Percentiles rank a stretch among this genome's conserved stretches.
phyloP scores from a whole-genome alignment of 2,329 filamentous ascomycete species.

The Aspergillus sp. region DNA sequence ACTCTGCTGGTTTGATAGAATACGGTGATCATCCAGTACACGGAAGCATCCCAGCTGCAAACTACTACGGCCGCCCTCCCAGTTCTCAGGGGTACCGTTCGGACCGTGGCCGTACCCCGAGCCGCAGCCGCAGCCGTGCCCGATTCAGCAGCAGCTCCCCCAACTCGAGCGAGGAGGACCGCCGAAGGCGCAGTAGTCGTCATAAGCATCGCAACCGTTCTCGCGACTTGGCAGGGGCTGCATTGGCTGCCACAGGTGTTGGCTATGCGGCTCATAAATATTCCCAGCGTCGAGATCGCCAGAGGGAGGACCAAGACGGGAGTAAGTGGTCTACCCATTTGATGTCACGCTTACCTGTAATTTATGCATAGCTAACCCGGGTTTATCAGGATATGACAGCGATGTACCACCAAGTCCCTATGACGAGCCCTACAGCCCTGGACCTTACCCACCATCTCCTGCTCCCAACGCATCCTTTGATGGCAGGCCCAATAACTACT shows the following conservation, averaged over 20 bases:
- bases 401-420: constrained; percentile 37
- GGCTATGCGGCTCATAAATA: constrained; percentile 59
- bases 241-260: constrained; percentile 58
- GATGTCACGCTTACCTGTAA: not conserved
- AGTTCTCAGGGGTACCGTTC: constrained; percentile 41
- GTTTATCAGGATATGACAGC: constrained; percentile 29
- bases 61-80: constrained; percentile 47
- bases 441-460: constrained; percentile 40
- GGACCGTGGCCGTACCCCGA: constrained; percentile 48
- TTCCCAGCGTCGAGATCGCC: constrained; percentile 56
- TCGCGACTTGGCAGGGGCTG: constrained; percentile 53
- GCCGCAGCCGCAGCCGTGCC: constrained; percentile 42
- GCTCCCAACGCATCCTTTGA: constrained; percentile 31
- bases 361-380: constrained; percentile 2
- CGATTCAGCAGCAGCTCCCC: constrained; percentile 38
- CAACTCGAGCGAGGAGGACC: constrained; percentile 34
- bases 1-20: constrained; percentile 58
- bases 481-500: constrained; percentile 43
- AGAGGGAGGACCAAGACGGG: constrained; percentile 54
- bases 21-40: constrained; percentile 64
- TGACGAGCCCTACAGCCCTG: constrained; percentile 42
- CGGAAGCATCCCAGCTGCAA: constrained; percentile 51
- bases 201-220: constrained; percentile 40
- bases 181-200: constrained; percentile 30
- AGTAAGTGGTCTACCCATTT: constrained; percentile 35